Evolutionary conservation across 1,284 basidiomycete genomes (phyloP).

Genomic region (Rhodofomes roseus): DNA sequence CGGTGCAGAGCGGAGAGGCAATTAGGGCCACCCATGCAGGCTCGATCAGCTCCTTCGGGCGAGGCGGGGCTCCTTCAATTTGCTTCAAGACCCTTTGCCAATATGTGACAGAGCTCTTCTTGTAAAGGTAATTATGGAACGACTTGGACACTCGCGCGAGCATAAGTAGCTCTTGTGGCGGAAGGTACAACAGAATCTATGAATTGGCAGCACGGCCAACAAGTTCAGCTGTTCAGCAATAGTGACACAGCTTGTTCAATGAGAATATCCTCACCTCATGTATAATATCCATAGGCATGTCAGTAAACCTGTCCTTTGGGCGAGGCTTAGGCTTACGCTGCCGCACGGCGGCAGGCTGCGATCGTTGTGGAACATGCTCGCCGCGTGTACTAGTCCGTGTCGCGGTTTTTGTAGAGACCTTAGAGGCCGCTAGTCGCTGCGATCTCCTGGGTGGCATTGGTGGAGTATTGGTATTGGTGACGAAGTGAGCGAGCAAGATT

Average conservation of each 20-base stretch:
- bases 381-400: too few relatives aligned
- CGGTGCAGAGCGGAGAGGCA: background rate
- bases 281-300: background rate
- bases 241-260: background rate
- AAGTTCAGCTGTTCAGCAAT: too few relatives aligned
- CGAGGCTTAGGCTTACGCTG: too few relatives aligned
- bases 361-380: too few relatives aligned
- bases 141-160: background rate
- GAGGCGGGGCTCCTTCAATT: background rate
- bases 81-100: background rate
- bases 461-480: too few relatives aligned
- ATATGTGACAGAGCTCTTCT: background rate
- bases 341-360: too few relatives aligned
- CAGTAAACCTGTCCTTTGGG: too few relatives aligned
- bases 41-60: background rate
- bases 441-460: too few relatives aligned
- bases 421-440: too few relatives aligned
- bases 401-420: too few relatives aligned
- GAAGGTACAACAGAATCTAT: background rate
- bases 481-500: too few relatives aligned
- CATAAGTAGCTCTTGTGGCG: background rate
- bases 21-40: background rate
- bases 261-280: background rate
- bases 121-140: background rate
- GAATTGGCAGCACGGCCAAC: too few relatives aligned